These are phyloP conservation scores for Talaromyces thailandensis DNA, from an alignment of 495 filamentous ascomycete genomes.

Conservation along the genomic window DNA sequence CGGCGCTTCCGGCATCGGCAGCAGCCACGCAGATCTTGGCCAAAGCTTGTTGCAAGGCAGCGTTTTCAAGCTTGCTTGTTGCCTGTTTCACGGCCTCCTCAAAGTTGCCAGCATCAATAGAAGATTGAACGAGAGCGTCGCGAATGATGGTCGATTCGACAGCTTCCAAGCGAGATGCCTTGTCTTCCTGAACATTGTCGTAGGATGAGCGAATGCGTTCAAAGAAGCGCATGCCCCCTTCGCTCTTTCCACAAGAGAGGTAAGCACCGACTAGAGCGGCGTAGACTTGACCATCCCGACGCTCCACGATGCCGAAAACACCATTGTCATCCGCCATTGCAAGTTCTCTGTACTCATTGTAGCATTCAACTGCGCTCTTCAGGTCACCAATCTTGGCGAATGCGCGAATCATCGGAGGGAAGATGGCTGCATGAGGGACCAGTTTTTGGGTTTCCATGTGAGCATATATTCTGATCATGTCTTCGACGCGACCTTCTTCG, in stretches of 20 bases:
- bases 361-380: slow-evolving; percentile 84
- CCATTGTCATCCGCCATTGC: slow-evolving; percentile 75
- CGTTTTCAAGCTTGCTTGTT: slow-evolving; percentile 40
- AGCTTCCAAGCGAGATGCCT: slow-evolving; percentile 36
- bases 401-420: slow-evolving; percentile 84
- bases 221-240: slow-evolving; percentile 75
- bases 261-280: slow-evolving; percentile 83
- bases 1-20: slow-evolving; percentile 69
- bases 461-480: slow-evolving; percentile 81
- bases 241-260: slow-evolving; percentile 62
- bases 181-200: slow-evolving; percentile 46
- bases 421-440: slow-evolving; percentile 67
- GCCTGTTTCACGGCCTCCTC: slow-evolving; percentile 57
- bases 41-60: slow-evolving; percentile 44
- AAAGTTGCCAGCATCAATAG: slow-evolving; percentile 53
- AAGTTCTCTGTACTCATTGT: slow-evolving; percentile 82
- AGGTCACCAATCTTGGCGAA: slow-evolving; percentile 77
- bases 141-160: slow-evolving; percentile 62
- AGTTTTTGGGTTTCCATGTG: slow-evolving; percentile 78
- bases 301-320: slow-evolving; percentile 56
- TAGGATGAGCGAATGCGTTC: slow-evolving; percentile 59
- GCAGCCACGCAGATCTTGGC: slow-evolving; percentile 54
- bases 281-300: slow-evolving; percentile 78
- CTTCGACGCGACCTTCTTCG: slow-evolving; percentile 61
- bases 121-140: slow-evolving; percentile 65